Base-by-base conservation (phyloP, 1,284 basidiomycete species). In the Puccinia coronata region DNA sequence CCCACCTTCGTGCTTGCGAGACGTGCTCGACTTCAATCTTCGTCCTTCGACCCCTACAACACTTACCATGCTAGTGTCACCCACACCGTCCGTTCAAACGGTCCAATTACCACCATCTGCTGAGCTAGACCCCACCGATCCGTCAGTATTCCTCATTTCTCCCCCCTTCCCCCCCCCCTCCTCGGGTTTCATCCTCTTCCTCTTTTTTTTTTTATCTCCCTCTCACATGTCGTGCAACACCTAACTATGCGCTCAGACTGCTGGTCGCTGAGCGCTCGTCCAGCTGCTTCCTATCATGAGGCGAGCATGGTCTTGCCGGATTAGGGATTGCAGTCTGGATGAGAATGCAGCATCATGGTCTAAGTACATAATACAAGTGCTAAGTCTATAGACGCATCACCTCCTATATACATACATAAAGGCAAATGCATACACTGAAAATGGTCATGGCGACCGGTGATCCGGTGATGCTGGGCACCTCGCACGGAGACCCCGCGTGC, bases 81-180 rank as follows among this genome's bases (percentile, higher is more conserved):
- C 53, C n/a, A 74, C 57, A 23, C 72, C 72, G 20, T 9, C 72
- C n/a, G 25, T 59, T 55, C 72, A 59, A 74, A 25, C 72, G 18
- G 36, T 59, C 20, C 34, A 39, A 57, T 36, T 39, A 36, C 36
- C 55, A 39, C 36, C 72, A 25, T 11, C 72, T 23, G 18, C 31
- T 43, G 25, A 55, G 36, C 20, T 74, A 28, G 72, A 74, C 36
- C 53, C 72, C 18, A 36, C 72, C 43, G 72, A 74, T 31, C 72
- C 72, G 72, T 74, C 25, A 74, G 72, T 74, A 74, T 20, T 74
- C 25, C 53, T 41, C 1, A 28, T 34, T 51, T 34, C 47, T 73
- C 20, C 51, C 12, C 49, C 49, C 11, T 51, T 51, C 18, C 16
- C 43, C 43, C 16, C 43, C 16, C 43, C 43, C n/a, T n/a, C n/a